A percentile compares a stretch with the other conserved stretches of the same genome.
phyloP scores from a whole-genome alignment of 352 stramenopile species.

The Globisporangium cystogenes region DNA sequence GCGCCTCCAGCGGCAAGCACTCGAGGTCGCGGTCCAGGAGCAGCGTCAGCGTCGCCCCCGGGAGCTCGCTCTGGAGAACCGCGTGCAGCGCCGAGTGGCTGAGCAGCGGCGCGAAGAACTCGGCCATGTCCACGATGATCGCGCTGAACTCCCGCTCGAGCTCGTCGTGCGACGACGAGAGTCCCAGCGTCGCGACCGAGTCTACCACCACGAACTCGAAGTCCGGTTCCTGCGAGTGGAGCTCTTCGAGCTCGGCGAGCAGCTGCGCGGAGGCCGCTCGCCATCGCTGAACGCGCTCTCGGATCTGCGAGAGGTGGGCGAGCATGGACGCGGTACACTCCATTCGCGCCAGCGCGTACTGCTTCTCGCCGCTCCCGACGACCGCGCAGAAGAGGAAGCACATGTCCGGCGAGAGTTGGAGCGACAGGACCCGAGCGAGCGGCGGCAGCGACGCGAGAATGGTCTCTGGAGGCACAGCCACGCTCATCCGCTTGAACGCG shows the following conservation, averaged over 20 bases:
- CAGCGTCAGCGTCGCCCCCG: slow-evolving; percentile 38
- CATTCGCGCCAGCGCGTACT: slow-evolving; percentile 45
- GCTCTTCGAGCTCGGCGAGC: slow-evolving; percentile 34
- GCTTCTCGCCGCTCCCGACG: slow-evolving; percentile 28
- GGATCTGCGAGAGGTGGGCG: slow-evolving; percentile 20
- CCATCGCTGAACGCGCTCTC: slow-evolving; percentile 29
- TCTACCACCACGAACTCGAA: slow-evolving; percentile 30
- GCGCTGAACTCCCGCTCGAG: slow-evolving; percentile 49
- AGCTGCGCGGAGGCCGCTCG: slow-evolving; percentile 27
- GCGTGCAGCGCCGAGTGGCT: slow-evolving; percentile 33
- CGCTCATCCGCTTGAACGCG: slow-evolving; percentile 51
- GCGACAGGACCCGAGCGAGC: slow-evolving; percentile 30
- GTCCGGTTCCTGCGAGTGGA: slow-evolving; percentile 23
- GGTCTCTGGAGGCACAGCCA: slow-evolving; percentile 29
- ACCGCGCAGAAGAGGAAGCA: slow-evolving; percentile 60
- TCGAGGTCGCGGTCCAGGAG: slow-evolving; percentile 50
- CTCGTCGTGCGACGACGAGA: slow-evolving; percentile 20
- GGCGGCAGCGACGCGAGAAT: slow-evolving; percentile 37
- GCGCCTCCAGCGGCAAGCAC: slow-evolving; percentile 44
- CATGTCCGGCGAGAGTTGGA: slow-evolving; percentile 66
- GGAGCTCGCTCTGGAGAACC: slow-evolving; percentile 35
- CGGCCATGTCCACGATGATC: slow-evolving; percentile 36
- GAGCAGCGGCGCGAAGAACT: slow-evolving; percentile 50
- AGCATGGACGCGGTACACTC: slow-evolving; percentile 41
- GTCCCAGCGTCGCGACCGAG: not conserved